These are phyloP conservation scores for Roridomyces roridus DNA, from an alignment of 768 basidiomycete species.

Conservation along the genomic window DNA sequence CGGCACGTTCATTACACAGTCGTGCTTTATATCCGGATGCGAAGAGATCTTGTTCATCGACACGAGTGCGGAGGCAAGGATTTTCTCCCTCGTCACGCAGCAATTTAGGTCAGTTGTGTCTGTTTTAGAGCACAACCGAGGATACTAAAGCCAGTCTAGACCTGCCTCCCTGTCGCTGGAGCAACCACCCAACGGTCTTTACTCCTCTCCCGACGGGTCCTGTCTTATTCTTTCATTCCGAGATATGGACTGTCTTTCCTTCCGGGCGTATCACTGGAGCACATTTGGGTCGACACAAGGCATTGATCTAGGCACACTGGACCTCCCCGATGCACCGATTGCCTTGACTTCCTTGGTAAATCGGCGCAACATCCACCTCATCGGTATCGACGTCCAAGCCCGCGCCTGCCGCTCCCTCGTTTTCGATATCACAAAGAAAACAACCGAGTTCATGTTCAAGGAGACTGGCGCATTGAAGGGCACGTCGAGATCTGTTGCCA, in stretches of 20 bases:
- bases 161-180: conserved; percentile 51
- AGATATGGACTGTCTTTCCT: conserved; percentile 16
- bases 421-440: conserved; percentile 59
- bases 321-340: conserved; percentile 34
- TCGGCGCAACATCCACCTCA: conserved; percentile 47
- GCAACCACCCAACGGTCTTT: conserved; percentile 38
- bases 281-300: conserved; percentile 61
- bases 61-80: conserved; percentile 44
- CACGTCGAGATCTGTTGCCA: conserved; percentile 19
- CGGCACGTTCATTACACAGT: conserved; percentile 34
- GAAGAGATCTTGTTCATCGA: conserved; percentile 64
- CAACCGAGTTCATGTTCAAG: conserved; percentile 62
- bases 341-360: conserved; percentile 51
- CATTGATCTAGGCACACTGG: conserved; percentile 41
- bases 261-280: conserved; percentile 59
- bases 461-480: conserved; percentile 42
- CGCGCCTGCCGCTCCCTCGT: conserved; percentile 46
- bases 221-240: conserved; percentile 49
- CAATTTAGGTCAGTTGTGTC: conserved; percentile 53
- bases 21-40: conserved; percentile 52
- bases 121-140: neutral
- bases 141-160: conserved; percentile 31
- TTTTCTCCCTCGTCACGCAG: conserved; percentile 61
- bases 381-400: conserved; percentile 42
- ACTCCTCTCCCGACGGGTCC: conserved; percentile 60